Evolutionary conservation across 768 basidiomycete genomes (phyloP).

Genomic region (Leccinum boreale): DNA sequence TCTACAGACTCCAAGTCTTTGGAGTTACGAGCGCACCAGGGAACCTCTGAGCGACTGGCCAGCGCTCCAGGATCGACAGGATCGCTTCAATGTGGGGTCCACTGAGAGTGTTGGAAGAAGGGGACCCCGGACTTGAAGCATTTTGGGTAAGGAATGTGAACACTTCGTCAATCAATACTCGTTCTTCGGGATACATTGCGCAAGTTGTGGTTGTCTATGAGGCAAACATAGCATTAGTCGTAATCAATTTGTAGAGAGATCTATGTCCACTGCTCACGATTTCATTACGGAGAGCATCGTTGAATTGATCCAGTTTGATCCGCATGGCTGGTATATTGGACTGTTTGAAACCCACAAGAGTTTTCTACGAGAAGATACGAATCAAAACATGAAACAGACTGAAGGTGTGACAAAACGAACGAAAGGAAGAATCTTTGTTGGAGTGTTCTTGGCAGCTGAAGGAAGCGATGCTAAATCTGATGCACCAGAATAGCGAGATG

Average conservation of each 20-base stretch:
- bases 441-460: slow-evolving; percentile 27
- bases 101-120: slow-evolving; percentile 34
- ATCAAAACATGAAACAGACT: background rate
- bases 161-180: slow-evolving; percentile 51
- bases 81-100: slow-evolving; percentile 59
- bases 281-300: slow-evolving; percentile 62
- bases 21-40: slow-evolving; percentile 47
- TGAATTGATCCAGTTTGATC: slow-evolving; percentile 72
- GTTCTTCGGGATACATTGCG: slow-evolving; percentile 68
- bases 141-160: slow-evolving; percentile 58
- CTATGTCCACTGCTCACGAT: slow-evolving; percentile 46
- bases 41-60: slow-evolving; percentile 71
- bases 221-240: background rate
- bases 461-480: slow-evolving; percentile 35
- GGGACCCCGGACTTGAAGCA: slow-evolving; percentile 35
- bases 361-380: slow-evolving; percentile 40
- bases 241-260: background rate
- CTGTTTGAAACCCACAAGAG: slow-evolving; percentile 78
- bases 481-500: slow-evolving; percentile 54
- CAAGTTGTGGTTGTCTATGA: slow-evolving; percentile 65
- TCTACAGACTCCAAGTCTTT: background rate
- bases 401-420: slow-evolving; percentile 32
- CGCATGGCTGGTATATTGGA: slow-evolving; percentile 78
- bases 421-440: slow-evolving; percentile 48
- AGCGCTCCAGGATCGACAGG: slow-evolving; percentile 62